These are phyloP conservation scores for Aspergillus coremiiformis DNA, from an alignment of 495 filamentous ascomycete genomes.

Conservation along the genomic window DNA sequence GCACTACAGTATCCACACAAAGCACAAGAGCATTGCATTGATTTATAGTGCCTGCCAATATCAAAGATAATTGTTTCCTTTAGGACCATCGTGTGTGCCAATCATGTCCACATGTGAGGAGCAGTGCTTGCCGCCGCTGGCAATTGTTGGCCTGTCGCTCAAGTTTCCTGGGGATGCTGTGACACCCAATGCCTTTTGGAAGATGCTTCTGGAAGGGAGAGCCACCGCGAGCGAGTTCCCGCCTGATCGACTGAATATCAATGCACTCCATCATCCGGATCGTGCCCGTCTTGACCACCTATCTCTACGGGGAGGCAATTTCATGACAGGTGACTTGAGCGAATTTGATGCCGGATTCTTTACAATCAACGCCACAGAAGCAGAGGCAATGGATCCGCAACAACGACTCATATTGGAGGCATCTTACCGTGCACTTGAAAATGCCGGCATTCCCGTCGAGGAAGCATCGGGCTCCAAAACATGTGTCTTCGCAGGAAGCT, in stretches of 20 bases:
- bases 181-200: constrained; percentile 46
- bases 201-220: constrained; percentile 42
- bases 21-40: too few species aligned
- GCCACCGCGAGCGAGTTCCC: constrained; percentile 45
- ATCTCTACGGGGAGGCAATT: constrained; percentile 8
- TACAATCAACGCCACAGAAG: constrained; percentile 38
- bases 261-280: constrained; percentile 42
- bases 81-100: neutral
- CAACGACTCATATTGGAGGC: constrained; percentile 44
- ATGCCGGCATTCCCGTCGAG: constrained; percentile 27
- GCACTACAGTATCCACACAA: too few species aligned
- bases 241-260: constrained; percentile 33
- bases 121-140: constrained; percentile 35
- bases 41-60: too few species aligned
- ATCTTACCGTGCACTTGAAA: constrained; percentile 43
- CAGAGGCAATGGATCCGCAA: constrained; percentile 45
- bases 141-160: constrained; percentile 50
- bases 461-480: constrained; percentile 18
- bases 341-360: constrained; percentile 49
- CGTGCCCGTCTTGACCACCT: constrained; percentile 16
- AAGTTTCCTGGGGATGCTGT: constrained; percentile 47
- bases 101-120: neutral
- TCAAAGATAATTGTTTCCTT: neutral
- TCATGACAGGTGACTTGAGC: constrained; percentile 38
- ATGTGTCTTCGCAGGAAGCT: constrained; percentile 18